phyloP scores from a whole-genome alignment of 2,329 filamentous ascomycete genomes.

The Kalmusia sp. region DNA sequence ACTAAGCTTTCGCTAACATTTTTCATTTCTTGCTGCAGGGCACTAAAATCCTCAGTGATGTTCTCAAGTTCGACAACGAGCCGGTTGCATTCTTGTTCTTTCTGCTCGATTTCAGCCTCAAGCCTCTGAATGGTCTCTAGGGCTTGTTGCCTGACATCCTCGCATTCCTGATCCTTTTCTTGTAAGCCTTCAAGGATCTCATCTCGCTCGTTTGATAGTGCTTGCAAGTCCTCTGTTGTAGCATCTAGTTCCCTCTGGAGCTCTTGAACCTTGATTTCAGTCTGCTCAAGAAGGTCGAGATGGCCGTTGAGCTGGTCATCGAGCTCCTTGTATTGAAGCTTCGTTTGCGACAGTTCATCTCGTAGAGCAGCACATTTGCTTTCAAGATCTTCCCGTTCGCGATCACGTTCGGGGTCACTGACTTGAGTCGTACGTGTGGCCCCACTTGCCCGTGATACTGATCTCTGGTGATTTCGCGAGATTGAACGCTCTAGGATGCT shows the following conservation, averaged over 20 bases:
- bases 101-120: conserved; percentile 72
- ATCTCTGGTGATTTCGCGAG: conserved; percentile 78
- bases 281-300: conserved; percentile 77
- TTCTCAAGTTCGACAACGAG: conserved; percentile 76
- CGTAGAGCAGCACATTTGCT: conserved; percentile 81
- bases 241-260: conserved; percentile 84
- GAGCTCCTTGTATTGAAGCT: conserved; percentile 88
- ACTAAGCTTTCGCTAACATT: conserved; percentile 87
- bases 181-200: conserved; percentile 80
- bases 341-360: conserved; percentile 84
- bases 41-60: conserved; percentile 84
- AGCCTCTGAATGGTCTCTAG: conserved; percentile 65
- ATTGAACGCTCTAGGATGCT: conserved; percentile 95
- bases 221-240: conserved; percentile 79
- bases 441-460: conserved; percentile 74
- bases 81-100: conserved; percentile 72
- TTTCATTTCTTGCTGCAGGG: conserved; percentile 93
- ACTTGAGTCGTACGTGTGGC: conserved; percentile 63
- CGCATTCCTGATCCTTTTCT: conserved; percentile 62
- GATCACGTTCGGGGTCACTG: conserved; percentile 70
- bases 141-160: conserved; percentile 63
- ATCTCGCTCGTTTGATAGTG: conserved; percentile 82
- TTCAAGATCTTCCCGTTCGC: conserved; percentile 78
- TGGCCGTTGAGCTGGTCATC: conserved; percentile 82
- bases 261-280: conserved; percentile 64